These are phyloP conservation scores for Stereocaulon alpinum DNA, from an alignment of 495 filamentous ascomycete species.

Conservation along the genomic window DNA sequence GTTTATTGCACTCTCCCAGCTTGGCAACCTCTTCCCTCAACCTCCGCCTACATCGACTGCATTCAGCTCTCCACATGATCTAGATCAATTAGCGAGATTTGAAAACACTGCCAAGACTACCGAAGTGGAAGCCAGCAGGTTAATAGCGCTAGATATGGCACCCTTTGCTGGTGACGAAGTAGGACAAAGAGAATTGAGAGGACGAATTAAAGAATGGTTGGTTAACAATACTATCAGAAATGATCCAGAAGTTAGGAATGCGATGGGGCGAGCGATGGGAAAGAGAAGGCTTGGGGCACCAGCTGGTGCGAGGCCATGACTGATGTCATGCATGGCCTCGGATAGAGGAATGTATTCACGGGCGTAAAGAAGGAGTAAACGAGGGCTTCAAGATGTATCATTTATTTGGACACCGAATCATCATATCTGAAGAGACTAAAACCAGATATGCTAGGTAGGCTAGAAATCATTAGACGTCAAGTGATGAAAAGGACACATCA, in stretches of 20 bases:
- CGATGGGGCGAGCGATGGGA: slow-evolving; percentile 51
- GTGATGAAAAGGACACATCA: no score
- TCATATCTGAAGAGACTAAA: background rate
- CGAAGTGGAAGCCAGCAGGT: slow-evolving; percentile 55
- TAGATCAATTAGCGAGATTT: slow-evolving; percentile 36
- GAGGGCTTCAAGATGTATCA: background rate
- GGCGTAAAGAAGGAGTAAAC: background rate
- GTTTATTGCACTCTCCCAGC: slow-evolving; percentile 84
- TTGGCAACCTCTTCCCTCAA: slow-evolving; percentile 50
- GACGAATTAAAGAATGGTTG: slow-evolving; percentile 65
- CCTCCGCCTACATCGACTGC: slow-evolving; percentile 17
- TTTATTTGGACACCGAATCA: background rate
- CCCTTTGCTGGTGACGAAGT: slow-evolving; percentile 70
- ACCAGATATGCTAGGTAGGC: background rate
- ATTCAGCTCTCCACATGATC: slow-evolving; percentile 27
- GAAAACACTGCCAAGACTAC: slow-evolving; percentile 39
- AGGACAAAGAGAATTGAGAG: slow-evolving; percentile 45
- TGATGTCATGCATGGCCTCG: background rate
- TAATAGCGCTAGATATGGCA: slow-evolving; percentile 66
- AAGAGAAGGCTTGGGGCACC: slow-evolving; percentile 45
- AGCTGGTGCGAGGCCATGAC: slow-evolving; percentile 21
- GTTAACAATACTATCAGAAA: slow-evolving; percentile 61
- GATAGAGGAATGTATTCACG: background rate
- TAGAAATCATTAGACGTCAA: no score
- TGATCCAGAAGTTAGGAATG: slow-evolving; percentile 67